A percentile compares a stretch with the other conserved stretches of the same genome.
Evolutionary conservation across 2,329 filamentous ascomycete species (phyloP).

Genomic region (Pyrenochaeta sp.): DNA sequence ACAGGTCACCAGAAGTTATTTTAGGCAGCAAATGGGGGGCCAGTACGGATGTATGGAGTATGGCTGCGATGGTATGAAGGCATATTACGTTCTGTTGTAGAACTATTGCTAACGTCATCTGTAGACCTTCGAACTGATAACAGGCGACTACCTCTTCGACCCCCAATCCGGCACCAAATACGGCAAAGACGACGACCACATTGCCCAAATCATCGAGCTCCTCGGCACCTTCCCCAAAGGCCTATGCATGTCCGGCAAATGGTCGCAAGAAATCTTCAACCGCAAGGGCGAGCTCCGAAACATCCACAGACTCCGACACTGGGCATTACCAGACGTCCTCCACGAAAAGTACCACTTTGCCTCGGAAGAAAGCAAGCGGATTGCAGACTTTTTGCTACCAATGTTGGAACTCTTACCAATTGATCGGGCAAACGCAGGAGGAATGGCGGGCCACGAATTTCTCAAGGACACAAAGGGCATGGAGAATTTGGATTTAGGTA

Average conservation of each 20-base stretch:
- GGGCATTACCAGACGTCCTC: constrained; percentile 91
- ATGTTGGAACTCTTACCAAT: constrained; percentile 92
- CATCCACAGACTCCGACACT: constrained; percentile 94
- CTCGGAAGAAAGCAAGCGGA: constrained; percentile 78
- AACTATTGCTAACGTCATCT: constrained; percentile 16
- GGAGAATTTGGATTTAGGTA: constrained; percentile 77
- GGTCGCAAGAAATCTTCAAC: constrained; percentile 99
- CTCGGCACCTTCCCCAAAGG: constrained; percentile 93
- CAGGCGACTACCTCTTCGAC: constrained; percentile 97
- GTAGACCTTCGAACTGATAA: constrained; percentile 97
- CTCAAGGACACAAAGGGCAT: constrained; percentile 88
- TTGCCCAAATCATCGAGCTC: constrained; percentile 97
- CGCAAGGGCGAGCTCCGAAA: constrained; percentile 96
- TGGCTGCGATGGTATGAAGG: constrained; percentile 92
- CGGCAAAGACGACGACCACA: constrained; percentile 98
- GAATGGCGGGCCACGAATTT: constrained; percentile 88
- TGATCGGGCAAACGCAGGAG: constrained; percentile 91
- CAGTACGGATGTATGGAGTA: constrained; percentile 99
- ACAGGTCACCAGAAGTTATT: constrained; percentile 96
- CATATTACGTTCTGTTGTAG: background rate
- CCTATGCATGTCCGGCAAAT: constrained; percentile 90
- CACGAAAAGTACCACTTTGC: constrained; percentile 97
- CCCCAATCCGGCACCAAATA: constrained; percentile 99
- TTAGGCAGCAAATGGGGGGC: constrained; percentile 97
- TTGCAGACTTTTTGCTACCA: constrained; percentile 83